These are phyloP conservation scores for Mycena capillaripes DNA, from an alignment of 768 basidiomycete species.

Conservation along the genomic window DNA sequence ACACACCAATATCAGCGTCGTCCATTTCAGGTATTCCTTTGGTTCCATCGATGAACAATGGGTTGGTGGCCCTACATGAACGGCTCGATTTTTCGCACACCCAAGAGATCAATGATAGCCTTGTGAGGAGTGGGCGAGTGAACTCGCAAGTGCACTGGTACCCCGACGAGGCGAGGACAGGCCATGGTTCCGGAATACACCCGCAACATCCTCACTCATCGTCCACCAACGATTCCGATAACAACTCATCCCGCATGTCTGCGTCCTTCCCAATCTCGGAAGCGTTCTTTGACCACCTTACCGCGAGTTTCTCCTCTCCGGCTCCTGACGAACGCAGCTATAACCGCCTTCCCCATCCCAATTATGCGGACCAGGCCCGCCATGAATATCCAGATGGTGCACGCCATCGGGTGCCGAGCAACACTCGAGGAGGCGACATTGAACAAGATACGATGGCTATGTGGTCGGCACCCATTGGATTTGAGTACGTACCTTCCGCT, in stretches of 20 bases:
- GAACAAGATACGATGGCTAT: slow-evolving; percentile 64
- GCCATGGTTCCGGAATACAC: neutral
- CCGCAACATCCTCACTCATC: neutral
- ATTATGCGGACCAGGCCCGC: neutral
- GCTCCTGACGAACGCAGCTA: neutral
- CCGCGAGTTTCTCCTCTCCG: slow-evolving; percentile 27
- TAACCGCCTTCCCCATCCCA: neutral
- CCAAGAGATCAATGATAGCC: slow-evolving; percentile 12
- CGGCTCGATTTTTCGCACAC: slow-evolving; percentile 14
- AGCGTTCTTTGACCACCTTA: slow-evolving; percentile 35
- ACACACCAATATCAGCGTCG: slow-evolving; percentile 5
- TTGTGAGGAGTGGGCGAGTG: slow-evolving; percentile 1
- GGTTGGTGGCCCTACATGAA: neutral
- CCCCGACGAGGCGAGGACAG: neutral
- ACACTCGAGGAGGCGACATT: slow-evolving; percentile 10
- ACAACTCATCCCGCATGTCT: neutral
- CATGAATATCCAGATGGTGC: slow-evolving; percentile 3
- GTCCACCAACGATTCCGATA: neutral
- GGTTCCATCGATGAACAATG: slow-evolving; percentile 1
- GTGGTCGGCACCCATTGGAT: slow-evolving; percentile 75
- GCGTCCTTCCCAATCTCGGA: slow-evolving; percentile 33
- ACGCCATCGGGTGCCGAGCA: slow-evolving; percentile 5
- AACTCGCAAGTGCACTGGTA: slow-evolving; percentile 6
- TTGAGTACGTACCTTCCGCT: slow-evolving; percentile 62
- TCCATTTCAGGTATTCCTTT: neutral